Conservation (phyloP, 75 land plant species). For the Picea sitchensis region DNA sequence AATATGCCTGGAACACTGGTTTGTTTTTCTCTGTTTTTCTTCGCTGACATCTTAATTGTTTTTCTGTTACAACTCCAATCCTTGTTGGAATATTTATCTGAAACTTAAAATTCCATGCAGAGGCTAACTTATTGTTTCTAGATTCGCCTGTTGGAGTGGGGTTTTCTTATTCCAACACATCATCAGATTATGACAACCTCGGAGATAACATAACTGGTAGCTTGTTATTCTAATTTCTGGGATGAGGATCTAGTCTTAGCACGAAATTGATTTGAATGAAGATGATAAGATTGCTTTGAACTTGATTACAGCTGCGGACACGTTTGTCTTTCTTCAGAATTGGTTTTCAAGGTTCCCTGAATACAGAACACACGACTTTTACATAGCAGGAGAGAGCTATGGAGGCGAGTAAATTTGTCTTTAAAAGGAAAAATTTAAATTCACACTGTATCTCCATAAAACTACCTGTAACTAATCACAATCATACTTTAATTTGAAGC, state of each 20-base stretch:
- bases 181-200: not conserved
- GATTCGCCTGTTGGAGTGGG: conserved; percentile 11
- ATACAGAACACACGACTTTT: conserved; percentile 48
- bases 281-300: not conserved
- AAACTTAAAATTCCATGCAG: not conserved
- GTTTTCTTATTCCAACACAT: not conserved
- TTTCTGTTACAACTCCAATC: not conserved
- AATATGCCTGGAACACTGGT: conserved; percentile 74
- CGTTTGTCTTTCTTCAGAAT: conserved; percentile 47
- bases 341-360: conserved; percentile 75
- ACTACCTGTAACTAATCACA: too few species aligned
- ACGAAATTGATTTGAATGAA: not conserved
- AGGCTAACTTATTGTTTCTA: not conserved
- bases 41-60: too few species aligned
- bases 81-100: not conserved
- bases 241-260: too few species aligned
- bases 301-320: conserved; percentile 43
- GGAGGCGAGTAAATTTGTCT: conserved; percentile 42
- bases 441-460: too few species aligned
- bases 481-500: not conserved
- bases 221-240: not conserved
- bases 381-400: conserved; percentile 82
- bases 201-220: conserved; percentile 8
- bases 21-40: not conserved
- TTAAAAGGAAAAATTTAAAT: too few species aligned